Conservation (phyloP, 1,284 basidiomycete species). For the Hemileia vastatrix region DNA sequence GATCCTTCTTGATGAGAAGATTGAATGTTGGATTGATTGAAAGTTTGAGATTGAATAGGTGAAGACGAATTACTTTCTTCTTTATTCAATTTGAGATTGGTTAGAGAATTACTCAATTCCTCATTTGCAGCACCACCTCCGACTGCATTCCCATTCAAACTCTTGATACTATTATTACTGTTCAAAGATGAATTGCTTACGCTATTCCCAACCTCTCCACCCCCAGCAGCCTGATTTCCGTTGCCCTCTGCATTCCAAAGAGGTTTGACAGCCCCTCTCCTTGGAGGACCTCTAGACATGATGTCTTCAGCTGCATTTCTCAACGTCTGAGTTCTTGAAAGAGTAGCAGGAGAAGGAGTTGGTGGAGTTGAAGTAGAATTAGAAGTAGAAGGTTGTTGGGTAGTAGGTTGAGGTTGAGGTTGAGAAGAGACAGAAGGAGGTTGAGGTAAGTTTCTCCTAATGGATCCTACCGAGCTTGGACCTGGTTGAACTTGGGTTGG, state of each 20-base stretch:
- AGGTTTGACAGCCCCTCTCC: slow-evolving; percentile 23
- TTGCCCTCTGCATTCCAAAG: slow-evolving; percentile 26
- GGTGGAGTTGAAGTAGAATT: not conserved
- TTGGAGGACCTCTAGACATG: slow-evolving; percentile 33
- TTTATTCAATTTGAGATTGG: too few species aligned
- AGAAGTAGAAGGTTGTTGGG: not conserved
- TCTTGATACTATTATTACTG: too few species aligned
- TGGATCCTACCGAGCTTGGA: not conserved
- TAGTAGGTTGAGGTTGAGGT: not conserved
- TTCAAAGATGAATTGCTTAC: too few species aligned
- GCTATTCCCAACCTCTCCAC: slow-evolving; percentile 1
- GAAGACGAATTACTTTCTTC: too few species aligned
- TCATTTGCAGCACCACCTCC: too few species aligned
- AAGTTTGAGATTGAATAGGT: too few species aligned
- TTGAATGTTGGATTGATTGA: too few species aligned
- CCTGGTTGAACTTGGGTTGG: not conserved
- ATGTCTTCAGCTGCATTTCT: slow-evolving; percentile 35
- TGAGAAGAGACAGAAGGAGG: not conserved
- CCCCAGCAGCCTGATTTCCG: slow-evolving; percentile 1
- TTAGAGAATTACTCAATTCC: too few species aligned
- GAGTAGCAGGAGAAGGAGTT: not conserved
- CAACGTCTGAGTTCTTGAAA: slow-evolving; percentile 33
- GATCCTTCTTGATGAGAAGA: too few species aligned
- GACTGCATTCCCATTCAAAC: too few species aligned
- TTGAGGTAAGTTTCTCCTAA: not conserved